Percentiles rank a stretch among this genome's conserved stretches.
phyloP scores from a whole-genome alignment of 2,329 filamentous ascomycete genomes.

The Exophiala viscosa region DNA sequence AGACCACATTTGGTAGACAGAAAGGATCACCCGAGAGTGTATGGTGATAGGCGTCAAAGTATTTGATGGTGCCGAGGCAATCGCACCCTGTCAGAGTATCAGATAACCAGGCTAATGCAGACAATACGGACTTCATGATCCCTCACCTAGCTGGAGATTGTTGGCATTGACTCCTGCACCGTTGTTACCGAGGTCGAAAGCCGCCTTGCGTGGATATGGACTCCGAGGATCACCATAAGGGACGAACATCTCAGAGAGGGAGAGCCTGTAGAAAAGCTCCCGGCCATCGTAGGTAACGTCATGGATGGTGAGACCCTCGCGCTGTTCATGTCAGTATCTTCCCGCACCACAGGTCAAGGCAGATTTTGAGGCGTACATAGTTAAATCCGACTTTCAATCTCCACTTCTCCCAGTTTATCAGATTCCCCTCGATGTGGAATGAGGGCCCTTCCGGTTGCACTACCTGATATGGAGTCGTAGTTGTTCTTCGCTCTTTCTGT shows the following conservation, averaged over 20 bases:
- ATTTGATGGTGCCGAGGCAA: conserved; percentile 53
- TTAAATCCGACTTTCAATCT: conserved; percentile 65
- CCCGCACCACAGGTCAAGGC: no score
- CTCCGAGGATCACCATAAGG: conserved; percentile 63
- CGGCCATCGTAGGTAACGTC: conserved; percentile 66
- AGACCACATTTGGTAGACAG: conserved; percentile 62
- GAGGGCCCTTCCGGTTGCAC: conserved; percentile 63
- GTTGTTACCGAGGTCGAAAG: conserved; percentile 67
- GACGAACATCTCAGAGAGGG: conserved; percentile 65
- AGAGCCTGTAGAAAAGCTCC: conserved; percentile 62
- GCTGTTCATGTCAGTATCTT: no score
- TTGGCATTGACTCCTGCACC: conserved; percentile 66
- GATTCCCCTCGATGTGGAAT: conserved; percentile 53
- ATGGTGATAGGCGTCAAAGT: conserved; percentile 49
- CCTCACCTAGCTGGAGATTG: conserved; percentile 63
- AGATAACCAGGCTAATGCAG: neutral
- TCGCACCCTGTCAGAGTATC: neutral
- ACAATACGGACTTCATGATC: conserved; percentile 37
- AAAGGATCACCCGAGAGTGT: neutral
- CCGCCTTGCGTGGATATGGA: conserved; percentile 65
- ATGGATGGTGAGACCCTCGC: conserved; percentile 67
- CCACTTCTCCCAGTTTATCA: conserved; percentile 63
- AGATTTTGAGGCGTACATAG: no score
- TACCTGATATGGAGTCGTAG: conserved; percentile 11
- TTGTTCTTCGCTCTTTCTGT: conserved; percentile 29